Conservation (phyloP, 257 asterid species). For the Linderniella brevidens region DNA sequence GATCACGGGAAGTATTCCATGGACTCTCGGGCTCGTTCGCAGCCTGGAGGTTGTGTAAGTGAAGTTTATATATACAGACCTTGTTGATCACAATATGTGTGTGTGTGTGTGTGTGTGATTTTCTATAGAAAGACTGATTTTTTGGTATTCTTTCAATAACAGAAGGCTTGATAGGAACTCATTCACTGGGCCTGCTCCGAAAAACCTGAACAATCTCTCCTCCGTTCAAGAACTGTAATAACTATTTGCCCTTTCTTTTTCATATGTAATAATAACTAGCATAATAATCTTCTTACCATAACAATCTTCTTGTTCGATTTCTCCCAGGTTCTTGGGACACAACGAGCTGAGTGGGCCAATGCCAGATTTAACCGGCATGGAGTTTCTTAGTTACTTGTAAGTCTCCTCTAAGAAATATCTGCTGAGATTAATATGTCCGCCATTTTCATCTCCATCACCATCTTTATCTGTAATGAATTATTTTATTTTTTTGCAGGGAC, state of each 20-base stretch:
- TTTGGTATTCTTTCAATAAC: constrained; percentile 7
- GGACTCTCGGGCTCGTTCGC: constrained; percentile 38
- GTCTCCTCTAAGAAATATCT: constrained; percentile 11
- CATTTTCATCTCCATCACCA: neutral
- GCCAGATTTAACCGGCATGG: constrained; percentile 57
- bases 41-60: constrained; percentile 85
- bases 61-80: constrained; percentile 12
- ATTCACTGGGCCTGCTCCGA: constrained; percentile 45
- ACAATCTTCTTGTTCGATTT: no score
- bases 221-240: constrained; percentile 56
- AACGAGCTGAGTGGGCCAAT: constrained; percentile 43
- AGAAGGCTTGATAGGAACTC: constrained; percentile 70
- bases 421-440: neutral
- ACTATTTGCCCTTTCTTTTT: no score
- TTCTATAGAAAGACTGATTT: constrained; percentile 1
- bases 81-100: no score
- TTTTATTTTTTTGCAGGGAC: constrained; percentile 47
- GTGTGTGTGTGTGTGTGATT: no score
- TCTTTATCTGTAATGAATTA: neutral
- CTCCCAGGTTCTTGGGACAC: constrained; percentile 53
- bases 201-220: constrained; percentile 47
- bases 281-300: no score
- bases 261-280: no score
- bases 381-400: constrained; percentile 46
- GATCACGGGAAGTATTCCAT: constrained; percentile 54